Evolutionary conservation across 208 protist genomes (phyloP).

Genomic region (Acanthamoeba triangularis): DNA sequence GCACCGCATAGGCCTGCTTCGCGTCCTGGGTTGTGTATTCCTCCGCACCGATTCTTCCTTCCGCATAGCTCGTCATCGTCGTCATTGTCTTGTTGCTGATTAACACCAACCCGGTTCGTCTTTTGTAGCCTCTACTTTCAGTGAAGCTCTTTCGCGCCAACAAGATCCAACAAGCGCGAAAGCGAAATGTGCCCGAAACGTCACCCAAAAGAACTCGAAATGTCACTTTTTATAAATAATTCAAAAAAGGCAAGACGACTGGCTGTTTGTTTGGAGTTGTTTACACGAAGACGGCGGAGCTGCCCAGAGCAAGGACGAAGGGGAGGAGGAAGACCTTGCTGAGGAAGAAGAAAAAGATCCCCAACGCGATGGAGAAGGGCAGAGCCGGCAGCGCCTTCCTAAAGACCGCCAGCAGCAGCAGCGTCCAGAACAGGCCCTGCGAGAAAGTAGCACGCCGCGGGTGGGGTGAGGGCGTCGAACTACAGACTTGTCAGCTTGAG

Average conservation of each 20-base stretch:
- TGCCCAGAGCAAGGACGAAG: conserved; percentile 72
- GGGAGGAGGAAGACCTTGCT: conserved; percentile 84
- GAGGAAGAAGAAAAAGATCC: conserved; percentile 90
- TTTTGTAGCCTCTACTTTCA: background rate
- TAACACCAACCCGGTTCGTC: background rate
- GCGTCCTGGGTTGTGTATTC: background rate
- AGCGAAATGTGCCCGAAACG: background rate
- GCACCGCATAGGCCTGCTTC: background rate
- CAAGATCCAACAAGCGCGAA: too few relatives aligned
- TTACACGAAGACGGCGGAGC: conserved; percentile 77
- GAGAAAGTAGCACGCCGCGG: background rate
- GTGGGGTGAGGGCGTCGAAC: too few relatives aligned
- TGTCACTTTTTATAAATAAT: background rate
- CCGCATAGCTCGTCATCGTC: background rate
- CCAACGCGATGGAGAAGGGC: conserved; percentile 91
- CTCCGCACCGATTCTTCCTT: background rate
- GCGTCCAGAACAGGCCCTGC: conserved; percentile 89
- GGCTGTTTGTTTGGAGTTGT: background rate
- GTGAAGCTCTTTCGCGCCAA: background rate
- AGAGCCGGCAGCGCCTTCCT: conserved; percentile 91
- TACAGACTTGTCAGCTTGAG: background rate
- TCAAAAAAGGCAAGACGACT: background rate
- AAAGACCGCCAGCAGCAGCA: conserved; percentile 90
- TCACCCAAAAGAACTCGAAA: background rate
- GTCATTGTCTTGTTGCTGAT: background rate